Evolutionary conservation across 2,329 filamentous ascomycete species (phyloP).

Genomic region (Neophaeococcomyces aloes): DNA sequence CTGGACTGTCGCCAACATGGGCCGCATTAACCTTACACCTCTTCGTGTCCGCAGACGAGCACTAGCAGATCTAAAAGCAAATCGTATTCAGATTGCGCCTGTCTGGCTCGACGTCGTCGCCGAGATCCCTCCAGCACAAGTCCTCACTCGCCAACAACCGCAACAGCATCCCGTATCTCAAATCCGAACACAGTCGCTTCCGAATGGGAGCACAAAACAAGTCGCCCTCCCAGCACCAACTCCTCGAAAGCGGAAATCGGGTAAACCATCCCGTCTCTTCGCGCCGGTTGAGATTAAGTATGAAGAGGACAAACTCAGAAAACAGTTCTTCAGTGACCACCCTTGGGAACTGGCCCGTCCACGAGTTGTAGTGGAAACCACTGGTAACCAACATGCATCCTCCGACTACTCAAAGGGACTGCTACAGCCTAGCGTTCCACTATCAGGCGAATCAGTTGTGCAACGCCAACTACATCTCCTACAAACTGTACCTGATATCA

Average conservation of each 20-base stretch:
- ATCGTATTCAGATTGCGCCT: slow-evolving; percentile 28
- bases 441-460: slow-evolving; percentile 86
- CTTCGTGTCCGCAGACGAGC: slow-evolving; percentile 36
- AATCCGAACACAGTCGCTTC: slow-evolving; percentile 28
- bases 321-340: slow-evolving; percentile 81
- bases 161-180: slow-evolving; percentile 34
- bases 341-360: slow-evolving; percentile 94
- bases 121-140: slow-evolving; percentile 50
- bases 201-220: slow-evolving; percentile 16
- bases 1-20: slow-evolving; percentile 27
- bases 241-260: slow-evolving; percentile 33
- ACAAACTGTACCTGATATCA: slow-evolving; percentile 48
- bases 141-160: slow-evolving; percentile 48
- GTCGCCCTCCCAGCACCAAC: slow-evolving; percentile 11
- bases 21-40: slow-evolving; percentile 37
- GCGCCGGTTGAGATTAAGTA: slow-evolving; percentile 67
- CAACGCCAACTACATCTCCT: slow-evolving; percentile 86
- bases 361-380: slow-evolving; percentile 69
- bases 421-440: slow-evolving; percentile 59
- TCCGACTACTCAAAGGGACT: slow-evolving; percentile 51
- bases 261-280: slow-evolving; percentile 61
- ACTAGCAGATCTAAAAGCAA: slow-evolving; percentile 28
- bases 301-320: slow-evolving; percentile 71
- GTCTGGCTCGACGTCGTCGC: slow-evolving; percentile 48
- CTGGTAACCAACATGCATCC: slow-evolving; percentile 66